Conservation (phyloP, 352 stramenopile genomes). For the Phytophthora ohioensis region DNA sequence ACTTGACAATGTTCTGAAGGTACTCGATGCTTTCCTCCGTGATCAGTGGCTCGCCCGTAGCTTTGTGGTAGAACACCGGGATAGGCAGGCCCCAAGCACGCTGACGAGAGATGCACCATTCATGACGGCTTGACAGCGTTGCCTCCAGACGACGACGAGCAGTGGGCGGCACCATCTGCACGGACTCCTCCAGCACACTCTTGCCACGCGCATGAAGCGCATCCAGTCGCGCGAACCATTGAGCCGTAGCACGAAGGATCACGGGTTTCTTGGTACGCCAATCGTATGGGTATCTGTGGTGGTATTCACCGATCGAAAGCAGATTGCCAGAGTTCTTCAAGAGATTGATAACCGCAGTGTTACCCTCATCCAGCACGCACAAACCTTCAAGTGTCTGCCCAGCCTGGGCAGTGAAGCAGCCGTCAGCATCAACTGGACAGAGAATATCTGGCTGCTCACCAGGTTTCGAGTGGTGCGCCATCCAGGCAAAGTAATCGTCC, state of each 20-base stretch:
- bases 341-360: conserved; percentile 91
- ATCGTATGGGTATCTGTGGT: conserved; percentile 98
- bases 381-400: conserved; percentile 89
- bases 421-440: conserved; percentile 75
- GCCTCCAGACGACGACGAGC: conserved; percentile 86
- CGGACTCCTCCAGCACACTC: conserved; percentile 60
- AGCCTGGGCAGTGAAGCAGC: conserved; percentile 91
- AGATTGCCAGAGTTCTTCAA: conserved; percentile 85
- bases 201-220: conserved; percentile 89
- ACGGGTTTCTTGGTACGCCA: conserved; percentile 99
- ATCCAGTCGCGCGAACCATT: conserved; percentile 99
- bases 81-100: conserved; percentile 98
- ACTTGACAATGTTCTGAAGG: conserved; percentile 73
- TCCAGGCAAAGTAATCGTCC: conserved; percentile 94
- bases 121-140: conserved; percentile 90
- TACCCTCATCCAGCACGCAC: conserved; percentile 94
- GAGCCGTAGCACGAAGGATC: conserved; percentile 97
- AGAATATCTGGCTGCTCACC: conserved; percentile 53
- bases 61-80: conserved; percentile 97
- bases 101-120: conserved; percentile 99
- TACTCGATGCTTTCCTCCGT: conserved; percentile 91
- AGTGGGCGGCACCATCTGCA: conserved; percentile 93
- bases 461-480: conserved; percentile 56
- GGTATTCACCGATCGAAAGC: conserved; percentile 89
- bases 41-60: conserved; percentile 91